Base-by-base conservation (phyloP, 2,329 filamentous ascomycete species). In the Phaeosphaeria sp. region DNA sequence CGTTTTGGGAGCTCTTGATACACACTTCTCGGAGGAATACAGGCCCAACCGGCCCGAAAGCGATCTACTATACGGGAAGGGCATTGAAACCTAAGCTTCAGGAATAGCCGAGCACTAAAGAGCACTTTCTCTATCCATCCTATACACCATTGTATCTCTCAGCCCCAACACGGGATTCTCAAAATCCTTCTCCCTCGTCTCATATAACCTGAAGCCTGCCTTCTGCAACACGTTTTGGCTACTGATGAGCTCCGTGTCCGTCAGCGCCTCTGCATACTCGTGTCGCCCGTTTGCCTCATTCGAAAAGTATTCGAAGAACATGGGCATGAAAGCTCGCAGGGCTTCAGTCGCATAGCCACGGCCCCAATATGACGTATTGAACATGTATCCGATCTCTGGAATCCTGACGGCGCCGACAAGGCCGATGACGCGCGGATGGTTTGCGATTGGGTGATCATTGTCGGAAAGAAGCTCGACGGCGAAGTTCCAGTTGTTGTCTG, bases 151-250 rank as follows among this genome's bases (percentile, higher is more conserved):
- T 2, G 75, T 76, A 56, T 78, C 76, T 52, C 75, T 66, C 60
- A 67, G 58, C 2, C 76, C 75, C 46, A 77, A 48, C 13, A 69
- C 59, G 13, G 72, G 68, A 55, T 77, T 78, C 46, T 77, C 70
- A 55, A 78, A 78, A 43, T 77, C 73, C 48, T 75, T 77, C 33
- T 67, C 62, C 75, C 78, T 84, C 23, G 63, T 72, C 63, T 80
- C 80, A 44, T 80, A 79, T 39, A 80, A 66, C 63, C 76, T 74
- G 61, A 89, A 87, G 0, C 87, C 87, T 15, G 69, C 74, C 68
- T 89, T 89, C 48, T 71, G 65, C 54, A 90, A 63, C 7, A 91
- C 84, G 2, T 79, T 79, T 56, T 82, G 81, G 63, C 88, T 90
- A 3, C 77, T 78, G 7, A 58, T 54, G 64, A 90, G 89, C 13